Percentiles rank a stretch among this genome's conserved stretches.
Evolutionary conservation across 345 rosid species (phyloP).

Genomic region (Eucalyptus tenuipes): DNA sequence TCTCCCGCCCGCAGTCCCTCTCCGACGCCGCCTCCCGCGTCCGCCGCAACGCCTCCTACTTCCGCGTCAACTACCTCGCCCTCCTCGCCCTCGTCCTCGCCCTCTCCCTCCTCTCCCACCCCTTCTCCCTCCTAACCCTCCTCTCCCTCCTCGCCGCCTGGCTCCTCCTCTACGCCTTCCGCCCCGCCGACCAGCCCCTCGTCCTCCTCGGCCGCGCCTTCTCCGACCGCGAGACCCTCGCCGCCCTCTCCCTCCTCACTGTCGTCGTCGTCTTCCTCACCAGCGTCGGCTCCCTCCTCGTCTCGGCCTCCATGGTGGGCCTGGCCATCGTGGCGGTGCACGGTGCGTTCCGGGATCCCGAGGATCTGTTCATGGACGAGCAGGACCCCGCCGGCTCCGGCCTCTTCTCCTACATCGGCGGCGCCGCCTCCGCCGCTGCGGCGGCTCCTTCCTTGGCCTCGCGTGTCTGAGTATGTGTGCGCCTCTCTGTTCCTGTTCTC

Average conservation of each 20-base stretch:
- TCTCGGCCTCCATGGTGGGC: constrained; percentile 3
- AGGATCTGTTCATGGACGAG: constrained; percentile 7
- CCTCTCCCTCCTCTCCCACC: constrained; percentile 5
- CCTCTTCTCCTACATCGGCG: constrained; percentile 3
- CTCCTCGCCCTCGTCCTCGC: constrained; percentile 3
- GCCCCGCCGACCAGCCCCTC: constrained; percentile 2
- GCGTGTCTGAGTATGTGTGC: background rate
- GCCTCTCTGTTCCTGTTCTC: background rate
- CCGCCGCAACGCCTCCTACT: constrained; percentile 10
- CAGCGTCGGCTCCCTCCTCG: constrained; percentile 5
- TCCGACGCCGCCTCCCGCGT: constrained; percentile 3
- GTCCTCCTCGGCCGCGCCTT: constrained; percentile 3
- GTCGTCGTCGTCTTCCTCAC: constrained; percentile 5
- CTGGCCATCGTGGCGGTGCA: background rate
- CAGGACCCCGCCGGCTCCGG: constrained; percentile 1
- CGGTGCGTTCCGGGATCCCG: constrained; percentile 8
- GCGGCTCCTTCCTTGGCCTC: background rate
- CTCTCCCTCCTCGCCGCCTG: constrained; percentile 2
- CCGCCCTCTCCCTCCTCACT: constrained; percentile 1
- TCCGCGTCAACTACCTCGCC: constrained; percentile 2
- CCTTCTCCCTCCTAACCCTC: constrained; percentile 7
- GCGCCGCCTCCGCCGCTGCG: background rate
- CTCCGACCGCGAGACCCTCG: constrained; percentile 8
- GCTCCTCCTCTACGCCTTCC: constrained; percentile 9
- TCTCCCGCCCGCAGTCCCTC: constrained; percentile 4